Evolutionary conservation across 2,329 filamentous ascomycete species (phyloP), one percentile per base, ranked within the genome.

Genomic region (Fusarium papillatum): DNA sequence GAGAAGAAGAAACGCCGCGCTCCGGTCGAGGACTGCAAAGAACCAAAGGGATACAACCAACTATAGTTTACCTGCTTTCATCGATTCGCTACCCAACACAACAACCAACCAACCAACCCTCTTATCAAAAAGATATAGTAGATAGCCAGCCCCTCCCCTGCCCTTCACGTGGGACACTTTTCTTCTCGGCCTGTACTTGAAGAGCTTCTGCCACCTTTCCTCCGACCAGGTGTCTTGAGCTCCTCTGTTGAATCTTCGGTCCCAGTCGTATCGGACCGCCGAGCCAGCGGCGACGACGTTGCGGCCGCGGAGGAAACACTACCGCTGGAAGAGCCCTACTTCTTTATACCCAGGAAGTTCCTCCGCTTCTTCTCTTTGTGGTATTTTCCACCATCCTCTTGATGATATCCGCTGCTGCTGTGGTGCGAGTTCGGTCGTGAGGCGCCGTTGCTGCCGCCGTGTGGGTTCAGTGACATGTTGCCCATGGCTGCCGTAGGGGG

Each of bases 331-430:
- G 81, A 83, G 68, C 78, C 79, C 82, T 85, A 86, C 82, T 93
- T 93, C 84, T 91, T 92, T 78, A 90, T 87, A 34, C 89, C 87
- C 69, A 91, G 84, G 74, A 91, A 89, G 71, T 90, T 89, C 65
- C 90, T 85, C 80, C 87, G 90, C 87, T 92, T 92, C 85, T 93
- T 93, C 80, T 90, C 88, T 82, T 92, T 92, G 62, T 87, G 85
- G 8, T 83, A 81, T 76, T 88, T 89, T 6, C 85, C 81, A 76
- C 84, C 79, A 6, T 82, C 81, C 22, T 79, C 77, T 17, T 76
- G 74, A 29, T 79, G 70, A 34, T 57, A 31, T 36, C 53, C 53
- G 13, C 53, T 31, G 48, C 53, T 36, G 31, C 74, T 75, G 13
- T 75, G 74, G 34, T 76, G 74, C 13, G 74, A 69, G 14, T 39